phyloP scores from a whole-genome alignment of 2,329 filamentous ascomycete species.

The Talaromyces sp. region DNA sequence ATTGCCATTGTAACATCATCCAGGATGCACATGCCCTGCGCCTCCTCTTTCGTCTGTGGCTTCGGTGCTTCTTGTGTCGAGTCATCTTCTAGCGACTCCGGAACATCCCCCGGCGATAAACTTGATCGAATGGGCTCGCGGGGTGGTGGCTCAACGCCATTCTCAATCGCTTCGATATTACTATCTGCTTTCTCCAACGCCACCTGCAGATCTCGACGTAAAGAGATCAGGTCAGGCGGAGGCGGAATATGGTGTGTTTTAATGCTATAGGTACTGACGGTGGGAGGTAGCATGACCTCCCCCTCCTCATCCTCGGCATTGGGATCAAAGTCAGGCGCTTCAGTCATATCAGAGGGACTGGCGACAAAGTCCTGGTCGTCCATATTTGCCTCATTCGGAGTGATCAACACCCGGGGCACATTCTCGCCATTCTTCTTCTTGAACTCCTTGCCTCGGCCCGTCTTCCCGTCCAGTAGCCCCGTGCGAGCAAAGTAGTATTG shows the following conservation, averaged over 20 bases:
- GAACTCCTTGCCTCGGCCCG: conserved; percentile 77
- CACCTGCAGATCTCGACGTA: conserved; percentile 70
- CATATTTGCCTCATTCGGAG: conserved; percentile 42
- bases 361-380: conserved; percentile 48
- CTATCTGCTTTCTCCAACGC: conserved; percentile 70
- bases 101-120: conserved; percentile 33
- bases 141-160: conserved; percentile 33
- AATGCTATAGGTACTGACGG: conserved; percentile 91
- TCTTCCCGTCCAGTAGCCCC: conserved; percentile 89
- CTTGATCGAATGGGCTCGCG: conserved; percentile 35
- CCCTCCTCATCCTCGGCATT: conserved; percentile 57
- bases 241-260: conserved; percentile 79
- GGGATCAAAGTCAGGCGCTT: conserved; percentile 52
- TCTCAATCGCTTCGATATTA: conserved; percentile 58
- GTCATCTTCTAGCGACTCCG: conserved; percentile 48
- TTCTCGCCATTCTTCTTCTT: conserved; percentile 53
- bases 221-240: conserved; percentile 77
- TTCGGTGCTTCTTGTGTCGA: conserved; percentile 23
- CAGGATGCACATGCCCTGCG: conserved; percentile 88
- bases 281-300: conserved; percentile 87
- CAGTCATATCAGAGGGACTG: conserved; percentile 52
- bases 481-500: conserved; percentile 98
- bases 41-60: conserved; percentile 74
- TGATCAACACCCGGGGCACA: conserved; percentile 44
- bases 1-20: conserved; percentile 96